These are phyloP conservation scores for Diaporthe amygdali DNA, from an alignment of 2,329 filamentous ascomycete genomes.

Conservation along the genomic window DNA sequence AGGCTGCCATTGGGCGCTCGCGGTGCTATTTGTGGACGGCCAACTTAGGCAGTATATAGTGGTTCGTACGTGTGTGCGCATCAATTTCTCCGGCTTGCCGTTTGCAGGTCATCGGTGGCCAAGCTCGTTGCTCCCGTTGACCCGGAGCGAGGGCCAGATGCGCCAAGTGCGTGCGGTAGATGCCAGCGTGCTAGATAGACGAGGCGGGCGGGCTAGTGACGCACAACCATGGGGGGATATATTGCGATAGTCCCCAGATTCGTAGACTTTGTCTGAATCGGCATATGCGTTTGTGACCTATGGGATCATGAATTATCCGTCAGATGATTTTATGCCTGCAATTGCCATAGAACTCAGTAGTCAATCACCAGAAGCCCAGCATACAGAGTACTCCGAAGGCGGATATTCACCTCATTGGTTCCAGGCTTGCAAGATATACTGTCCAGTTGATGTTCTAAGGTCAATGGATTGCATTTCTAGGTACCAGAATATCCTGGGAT, in stretches of 20 bases:
- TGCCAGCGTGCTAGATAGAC: background rate
- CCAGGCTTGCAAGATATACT: no score
- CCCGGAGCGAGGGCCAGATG: background rate
- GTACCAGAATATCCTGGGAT: no score
- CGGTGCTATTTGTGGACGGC: conserved; percentile 7
- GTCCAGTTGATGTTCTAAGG: no score
- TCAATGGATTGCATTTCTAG: no score
- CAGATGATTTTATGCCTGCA: background rate
- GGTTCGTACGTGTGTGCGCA: background rate
- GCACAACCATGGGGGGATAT: background rate
- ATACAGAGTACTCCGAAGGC: no score
- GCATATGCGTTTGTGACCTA: no score
- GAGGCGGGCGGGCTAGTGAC: conserved; percentile 1
- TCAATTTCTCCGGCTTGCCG: background rate
- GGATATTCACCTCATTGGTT: no score
- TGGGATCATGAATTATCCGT: background rate
- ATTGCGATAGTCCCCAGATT: background rate
- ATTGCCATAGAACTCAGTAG: background rate
- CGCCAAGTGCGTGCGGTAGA: no score
- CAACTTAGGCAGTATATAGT: background rate
- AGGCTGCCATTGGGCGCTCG: background rate
- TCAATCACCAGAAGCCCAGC: no score
- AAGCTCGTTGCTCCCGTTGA: background rate
- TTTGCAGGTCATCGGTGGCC: background rate
- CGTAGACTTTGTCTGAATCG: background rate